Evolutionary conservation across 108 stramenopile species (phyloP).

Genomic region (Nitzschia putrida): DNA sequence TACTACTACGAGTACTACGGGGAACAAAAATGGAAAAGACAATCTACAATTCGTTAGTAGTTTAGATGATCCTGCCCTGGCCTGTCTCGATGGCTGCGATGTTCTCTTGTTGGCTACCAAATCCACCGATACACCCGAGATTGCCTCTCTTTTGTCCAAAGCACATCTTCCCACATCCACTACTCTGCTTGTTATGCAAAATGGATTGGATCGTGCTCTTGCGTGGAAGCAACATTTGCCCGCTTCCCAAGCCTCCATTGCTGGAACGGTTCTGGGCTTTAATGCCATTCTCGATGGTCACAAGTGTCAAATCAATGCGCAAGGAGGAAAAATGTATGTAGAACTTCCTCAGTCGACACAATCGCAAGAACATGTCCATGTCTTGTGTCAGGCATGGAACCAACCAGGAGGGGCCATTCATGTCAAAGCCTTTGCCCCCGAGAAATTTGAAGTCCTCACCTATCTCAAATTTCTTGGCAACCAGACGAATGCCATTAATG

Average conservation of each 20-base stretch:
- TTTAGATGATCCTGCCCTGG: neutral
- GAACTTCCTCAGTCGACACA: neutral
- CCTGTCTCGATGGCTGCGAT: neutral
- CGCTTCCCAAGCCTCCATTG: neutral
- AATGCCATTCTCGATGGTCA: neutral
- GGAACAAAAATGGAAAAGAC: too few relatives aligned
- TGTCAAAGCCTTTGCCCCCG: neutral
- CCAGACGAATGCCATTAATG: constrained; percentile 2
- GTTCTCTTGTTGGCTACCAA: neutral
- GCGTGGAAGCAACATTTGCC: neutral
- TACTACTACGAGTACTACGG: too few relatives aligned
- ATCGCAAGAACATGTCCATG: neutral
- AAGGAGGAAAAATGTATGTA: constrained; percentile 1
- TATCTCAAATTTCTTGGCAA: constrained; percentile 3
- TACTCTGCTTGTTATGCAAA: neutral
- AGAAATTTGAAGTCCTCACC: neutral
- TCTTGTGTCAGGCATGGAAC: neutral
- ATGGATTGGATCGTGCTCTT: constrained; percentile 5
- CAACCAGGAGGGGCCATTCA: neutral
- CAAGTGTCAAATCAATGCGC: neutral
- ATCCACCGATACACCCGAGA: neutral
- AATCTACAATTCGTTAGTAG: neutral
- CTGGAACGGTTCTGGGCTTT: neutral
- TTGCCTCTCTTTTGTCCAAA: neutral
- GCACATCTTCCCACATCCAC: neutral